These are phyloP conservation scores for Primulina eburnea DNA, from an alignment of 257 asterid species.

Conservation along the genomic window DNA sequence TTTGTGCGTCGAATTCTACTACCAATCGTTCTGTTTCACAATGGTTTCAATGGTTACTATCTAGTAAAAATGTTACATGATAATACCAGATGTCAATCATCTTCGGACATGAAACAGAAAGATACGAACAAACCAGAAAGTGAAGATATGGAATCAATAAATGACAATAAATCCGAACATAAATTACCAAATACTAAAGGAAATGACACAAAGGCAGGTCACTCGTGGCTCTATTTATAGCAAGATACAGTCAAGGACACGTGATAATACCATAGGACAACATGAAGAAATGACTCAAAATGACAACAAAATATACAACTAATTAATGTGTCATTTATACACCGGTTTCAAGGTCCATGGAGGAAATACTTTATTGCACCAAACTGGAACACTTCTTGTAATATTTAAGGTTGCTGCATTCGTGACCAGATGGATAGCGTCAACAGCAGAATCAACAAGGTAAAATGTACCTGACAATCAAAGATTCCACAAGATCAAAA, in stretches of 20 bases:
- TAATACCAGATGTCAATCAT: neutral
- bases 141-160: neutral
- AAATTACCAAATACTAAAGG: neutral
- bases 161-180: neutral
- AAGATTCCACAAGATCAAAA: neutral
- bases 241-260: neutral
- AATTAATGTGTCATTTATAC: constrained; percentile 24
- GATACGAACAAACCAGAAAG: neutral
- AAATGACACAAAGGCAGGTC: neutral
- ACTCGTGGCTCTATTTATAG: neutral
- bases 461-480: constrained; percentile 24
- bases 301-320: constrained; percentile 21
- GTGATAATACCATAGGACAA: neutral
- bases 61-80: neutral
- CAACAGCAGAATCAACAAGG: constrained; percentile 1
- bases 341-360: constrained; percentile 17
- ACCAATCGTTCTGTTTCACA: too few relatives aligned
- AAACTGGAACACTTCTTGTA: neutral
- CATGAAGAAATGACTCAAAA: constrained; percentile 20
- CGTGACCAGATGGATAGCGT: constrained; percentile 2
- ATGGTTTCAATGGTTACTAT: neutral
- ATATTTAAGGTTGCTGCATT: neutral
- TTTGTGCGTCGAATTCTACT: neutral
- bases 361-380: constrained; percentile 22
- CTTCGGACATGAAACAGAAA: neutral